Evolutionary conservation across 306 rosid species (phyloP), one percentile per base, ranked within the genome.

Genomic region (Rosa multiflora): DNA sequence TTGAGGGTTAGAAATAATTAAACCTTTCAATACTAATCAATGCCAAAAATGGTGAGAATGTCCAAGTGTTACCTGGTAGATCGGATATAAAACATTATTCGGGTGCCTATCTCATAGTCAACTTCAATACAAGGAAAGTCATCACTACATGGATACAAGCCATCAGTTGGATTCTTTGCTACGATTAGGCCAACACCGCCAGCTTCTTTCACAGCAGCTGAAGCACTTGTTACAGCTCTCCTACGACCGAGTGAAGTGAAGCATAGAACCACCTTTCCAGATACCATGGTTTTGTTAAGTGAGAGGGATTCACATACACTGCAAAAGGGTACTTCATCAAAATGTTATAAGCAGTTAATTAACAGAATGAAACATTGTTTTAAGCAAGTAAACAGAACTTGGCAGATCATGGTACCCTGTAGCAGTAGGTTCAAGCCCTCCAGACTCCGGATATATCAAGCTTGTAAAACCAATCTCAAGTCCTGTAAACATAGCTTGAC

Each of bases 241-340:
- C 43, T 0, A 14, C 59, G 49, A 32, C 15, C 23, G 44, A 52
- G 74, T 12, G 72, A 81, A 42, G 79, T 64, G 71, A 87, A 87
- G 88, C 90, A 87, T 29, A 84, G 77, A 70, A 77, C 88, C 70
- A 84, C 84, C 12, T 43, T 84, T 59, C 84, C 82, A 3, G 49
- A 80, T 26, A 67, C 77, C 86, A 83, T 73, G n/a, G 75, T 79
- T n/a, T 79, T 83, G 29, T 47, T 58, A 23, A 52, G 42, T 8
- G 73, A 67, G 44, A 87, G 84, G 61, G 67, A 76, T 8, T 76
- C 37, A 39, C 90, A 87, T 23, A 73, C 62, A 43, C 90, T 87
- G 73, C 32, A 73, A n/a, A 73, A 40, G 5, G 49, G 67, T 40
- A 39, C 62, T 10, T 37, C 21, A 10, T 53, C 47, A 17, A 52